Evolutionary conservation across 768 basidiomycete species (phyloP), one percentile per base, ranked within the genome.

Genomic region (Lentinula edodes): DNA sequence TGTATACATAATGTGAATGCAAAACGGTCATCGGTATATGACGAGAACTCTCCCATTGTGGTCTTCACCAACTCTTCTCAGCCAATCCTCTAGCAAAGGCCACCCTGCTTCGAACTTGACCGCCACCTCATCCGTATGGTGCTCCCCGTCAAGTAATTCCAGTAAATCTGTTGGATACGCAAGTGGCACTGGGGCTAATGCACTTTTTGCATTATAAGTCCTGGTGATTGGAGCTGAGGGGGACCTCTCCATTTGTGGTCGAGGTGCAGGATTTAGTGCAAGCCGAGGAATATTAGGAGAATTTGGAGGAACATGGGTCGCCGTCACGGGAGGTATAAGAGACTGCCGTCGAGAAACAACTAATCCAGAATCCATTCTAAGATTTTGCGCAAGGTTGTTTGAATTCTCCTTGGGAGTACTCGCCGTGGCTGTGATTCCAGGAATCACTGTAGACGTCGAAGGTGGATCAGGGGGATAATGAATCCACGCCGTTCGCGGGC

Each of bases 61-160:
- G 43, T 84, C 84, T 58, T 80, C 83, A 39, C 90, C 90, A 48
- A 83, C 80, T 9, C 76, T 71, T 4, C 77, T 73, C 50, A 92
- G 72, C 89, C 88, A 93, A 61, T 80, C 81, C 71, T 91, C 87
- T 58, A 98, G 75, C 52, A 88, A 74, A 10, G 86, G 86, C 95
- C 93, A 95, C 0, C 90, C 88, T 36, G 88, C 86, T 64, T 91
- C 87, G 67, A 95, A 96, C 63, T 71, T 81, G 28, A 90, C 86
- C 51, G 90, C 88, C 48, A 98, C 74, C 74, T 98, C 95, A 69
- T 98, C 96, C 1, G 92, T 89, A 71, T 95, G 90, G 71, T 94
- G 95, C 60, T 88, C 90, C 8, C 96, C 97, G 68, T 98, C 89
- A 12, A 98, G 78, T 62, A 92, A 71, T 2, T 77, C 64, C 32